Base-by-base conservation (phyloP, 331 rosid species). In the Dryas integrifolia region DNA sequence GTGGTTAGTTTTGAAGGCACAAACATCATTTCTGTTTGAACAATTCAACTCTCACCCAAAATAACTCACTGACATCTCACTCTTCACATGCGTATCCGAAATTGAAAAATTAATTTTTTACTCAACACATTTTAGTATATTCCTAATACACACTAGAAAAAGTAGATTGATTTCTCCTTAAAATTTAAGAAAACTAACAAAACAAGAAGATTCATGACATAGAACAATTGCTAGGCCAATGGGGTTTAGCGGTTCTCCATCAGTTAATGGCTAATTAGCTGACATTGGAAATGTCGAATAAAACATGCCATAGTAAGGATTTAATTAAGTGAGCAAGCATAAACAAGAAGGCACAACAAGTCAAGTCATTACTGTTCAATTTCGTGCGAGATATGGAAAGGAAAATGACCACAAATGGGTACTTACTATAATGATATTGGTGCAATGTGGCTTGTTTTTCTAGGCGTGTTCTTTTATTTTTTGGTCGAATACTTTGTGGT, bases 1-100 rank as follows among this genome's bases (percentile, higher is more conserved):
- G 66, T 76, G 82, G 77, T 77, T 69, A 49, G 58, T 72, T 76
- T 43, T 59, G 59, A 64, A 64, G 84, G 69, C 78, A 69, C 68
- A 15, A 4, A 38, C 64, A 67, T 61, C 58, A 65, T 61, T 79
- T 56, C 53, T 39, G 13, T 13, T 40, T 40, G 58, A 6, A 72
- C 35, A 43, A 44, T 51, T 45, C 69, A 16, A 45, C 40, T 11
- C 55, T 0, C 49, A 40, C 48, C 24, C 67, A 41, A 40, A 61
- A 61, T 61, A 39, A 38, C 48, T 30, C 35, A 30, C 35, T 30
- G 35, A 30, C 35, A 30, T 30, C 35, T 30, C 35, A 30, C 35
- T 30, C 35, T 30, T 30, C 35, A 30, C 35, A 30, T 30, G 35
- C 35, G 3, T 30, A 30, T 30, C 1, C 35, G 35, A 30, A 30